Percentiles rank a stretch among this genome's conserved stretches.
Evolutionary conservation across 306 rosid species (phyloP).

Genomic region (Corylus avellana): DNA sequence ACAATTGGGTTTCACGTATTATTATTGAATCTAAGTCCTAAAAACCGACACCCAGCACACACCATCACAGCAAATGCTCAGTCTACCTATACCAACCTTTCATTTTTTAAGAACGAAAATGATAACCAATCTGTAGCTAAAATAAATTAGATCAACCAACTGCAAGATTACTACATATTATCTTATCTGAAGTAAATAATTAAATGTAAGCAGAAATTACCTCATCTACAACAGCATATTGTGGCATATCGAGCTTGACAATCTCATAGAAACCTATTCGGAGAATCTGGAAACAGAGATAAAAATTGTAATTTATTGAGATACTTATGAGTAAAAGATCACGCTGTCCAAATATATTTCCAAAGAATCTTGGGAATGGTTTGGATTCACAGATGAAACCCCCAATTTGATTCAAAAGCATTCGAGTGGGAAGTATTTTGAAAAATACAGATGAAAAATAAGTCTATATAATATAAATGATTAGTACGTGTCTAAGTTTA

Average conservation of each 20-base stretch:
- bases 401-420: background rate
- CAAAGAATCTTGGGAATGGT: background rate
- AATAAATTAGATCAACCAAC: constrained; percentile 10
- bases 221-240: constrained; percentile 91
- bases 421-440: background rate
- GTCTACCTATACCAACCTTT: background rate
- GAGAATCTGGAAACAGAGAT: constrained; percentile 58
- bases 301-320: background rate
- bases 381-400: background rate
- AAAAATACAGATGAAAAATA: background rate
- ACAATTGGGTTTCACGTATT: background rate
- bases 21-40: background rate
- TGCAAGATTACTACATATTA: constrained; percentile 4
- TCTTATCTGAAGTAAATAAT: background rate
- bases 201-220: constrained; percentile 33
- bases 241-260: constrained; percentile 80
- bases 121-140: constrained; percentile 4
- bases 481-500: background rate
- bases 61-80: constrained; percentile 1
- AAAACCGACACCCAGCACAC: constrained; percentile 2
- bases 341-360: background rate
- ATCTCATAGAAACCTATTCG: constrained; percentile 83
- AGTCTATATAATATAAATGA: background rate
- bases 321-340: background rate
- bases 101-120: background rate